Base-by-base conservation (phyloP, 352 stramenopile genomes). In the Pythium oligandrum region DNA sequence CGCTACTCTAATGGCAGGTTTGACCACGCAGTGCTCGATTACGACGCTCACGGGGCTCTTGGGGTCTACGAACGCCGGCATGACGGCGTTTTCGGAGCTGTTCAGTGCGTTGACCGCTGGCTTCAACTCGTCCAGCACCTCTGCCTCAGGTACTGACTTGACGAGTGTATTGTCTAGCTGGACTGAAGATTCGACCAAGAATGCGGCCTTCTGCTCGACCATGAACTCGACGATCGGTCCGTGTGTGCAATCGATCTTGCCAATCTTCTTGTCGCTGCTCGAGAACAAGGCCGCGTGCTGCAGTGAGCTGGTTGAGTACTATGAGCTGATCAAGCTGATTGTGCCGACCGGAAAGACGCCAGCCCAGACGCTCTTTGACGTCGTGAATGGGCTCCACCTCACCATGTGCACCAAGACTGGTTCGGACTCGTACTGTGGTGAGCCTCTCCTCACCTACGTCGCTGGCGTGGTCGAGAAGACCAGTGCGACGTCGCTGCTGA, bases 331-430 rank as follows among this genome's bases (percentile, higher is more conserved):
- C 9, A 78, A 80, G 38, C 49, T 87, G 26, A 57, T 87, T 34
- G 62, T 73, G 5, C 73, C 76, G 1, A 58, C 64, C 17, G 71
- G 72, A 0, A 74, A 85, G 46, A 75, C 67, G 43, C 55, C 74
- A 10, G 67, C 64, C 17, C 59, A 77, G 54, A 82, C 63, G 30
- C 52, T 85, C 6, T 53, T 70, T 36, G 61, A 61, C 36, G 31
- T 85, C 7, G 50, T 87, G 49, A 83, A 85, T 53, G 76, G 73
- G 3, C 61, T 87, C 3, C 76, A 87, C 49, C 62, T 52, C 35
- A 70, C 73, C 31, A 74, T 87, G 67, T 87, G 76, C 55, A 77
- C 72, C 3, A 60, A 44, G 1, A 48, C 44, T 2, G 63, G 47
- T 30, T 59, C 47, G 3, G 35, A 26, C 6, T 63, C 40, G 40